A percentile compares a stretch with the other conserved stretches of the same genome.
Conservation (phyloP, 1,139 yeast genomes). For the Schizosaccharomyces versatilis region DNA sequence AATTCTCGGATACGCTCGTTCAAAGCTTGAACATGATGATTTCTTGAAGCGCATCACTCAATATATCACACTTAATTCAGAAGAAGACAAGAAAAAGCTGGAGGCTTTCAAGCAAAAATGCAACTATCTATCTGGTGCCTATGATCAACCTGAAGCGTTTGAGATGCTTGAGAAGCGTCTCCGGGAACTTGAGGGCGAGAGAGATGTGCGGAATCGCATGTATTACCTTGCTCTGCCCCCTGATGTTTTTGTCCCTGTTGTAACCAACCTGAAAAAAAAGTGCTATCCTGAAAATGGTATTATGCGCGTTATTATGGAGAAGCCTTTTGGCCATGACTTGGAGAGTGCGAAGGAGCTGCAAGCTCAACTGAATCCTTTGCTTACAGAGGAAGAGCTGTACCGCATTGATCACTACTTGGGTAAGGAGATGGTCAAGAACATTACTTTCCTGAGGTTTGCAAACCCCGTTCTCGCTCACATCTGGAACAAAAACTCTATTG, state of each 20-base stretch:
- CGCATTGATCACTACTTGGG: conserved; percentile 95
- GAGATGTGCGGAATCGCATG: conserved; percentile 28
- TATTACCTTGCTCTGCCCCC: conserved; percentile 93
- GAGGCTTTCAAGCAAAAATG: conserved; percentile 37
- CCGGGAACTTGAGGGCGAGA: conserved; percentile 26
- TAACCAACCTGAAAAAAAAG: conserved; percentile 44
- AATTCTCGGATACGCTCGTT: conserved; percentile 83
- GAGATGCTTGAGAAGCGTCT: conserved; percentile 32
- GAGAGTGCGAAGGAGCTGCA: conserved; percentile 58
- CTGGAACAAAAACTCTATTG: conserved; percentile 66
- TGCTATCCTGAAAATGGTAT: conserved; percentile 48
- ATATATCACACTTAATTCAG: conserved; percentile 13
- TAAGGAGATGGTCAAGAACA: conserved; percentile 91
- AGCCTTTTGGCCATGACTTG: conserved; percentile 92
- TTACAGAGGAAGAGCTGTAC: conserved; percentile 74
- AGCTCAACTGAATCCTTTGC: conserved; percentile 54
- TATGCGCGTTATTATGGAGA: conserved; percentile 74
- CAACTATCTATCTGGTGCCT: conserved; percentile 53
- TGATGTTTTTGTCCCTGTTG: conserved; percentile 63
- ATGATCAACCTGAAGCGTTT: conserved; percentile 62
- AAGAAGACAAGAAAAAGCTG: conserved; percentile 13
- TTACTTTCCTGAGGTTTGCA: conserved; percentile 71
- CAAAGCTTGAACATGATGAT: conserved; percentile 44
- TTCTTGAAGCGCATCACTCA: conserved; percentile 20
- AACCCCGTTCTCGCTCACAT: conserved; percentile 64